A percentile compares a stretch with the other conserved stretches of the same genome.
These are phyloP conservation scores for Kingdonia uniflora DNA, from an alignment of 164 flowering plant species.

Conservation along the genomic window DNA sequence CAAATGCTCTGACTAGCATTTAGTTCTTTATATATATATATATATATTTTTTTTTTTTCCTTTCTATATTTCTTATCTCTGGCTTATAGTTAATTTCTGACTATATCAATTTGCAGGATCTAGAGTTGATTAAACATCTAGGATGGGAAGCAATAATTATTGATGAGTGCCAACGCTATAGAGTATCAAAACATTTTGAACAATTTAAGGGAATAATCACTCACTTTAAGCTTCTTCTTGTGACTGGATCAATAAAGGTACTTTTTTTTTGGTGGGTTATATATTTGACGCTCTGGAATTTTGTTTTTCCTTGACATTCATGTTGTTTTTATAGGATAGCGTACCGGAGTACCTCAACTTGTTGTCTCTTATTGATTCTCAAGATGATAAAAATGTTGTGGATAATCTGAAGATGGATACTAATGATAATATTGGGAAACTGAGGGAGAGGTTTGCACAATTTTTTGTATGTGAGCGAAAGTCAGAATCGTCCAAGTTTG, in stretches of 20 bases:
- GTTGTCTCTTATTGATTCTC: conserved; percentile 40
- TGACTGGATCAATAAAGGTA: conserved; percentile 46
- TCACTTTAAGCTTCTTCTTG: conserved; percentile 41
- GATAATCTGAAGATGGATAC: conserved; percentile 14
- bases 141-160: conserved; percentile 56
- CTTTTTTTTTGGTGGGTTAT: background rate
- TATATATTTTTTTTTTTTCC: too few relatives aligned
- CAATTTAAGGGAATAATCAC: conserved; percentile 32
- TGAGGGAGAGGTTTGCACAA: conserved; percentile 42
- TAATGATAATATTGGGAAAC: conserved; percentile 18
- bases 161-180: conserved; percentile 47
- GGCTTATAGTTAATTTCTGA: background rate
- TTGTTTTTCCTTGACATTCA: background rate
- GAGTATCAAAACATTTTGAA: conserved; percentile 25
- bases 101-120: conserved; percentile 42
- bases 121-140: conserved; percentile 28
- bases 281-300: conserved; percentile 6
- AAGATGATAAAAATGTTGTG: conserved; percentile 5
- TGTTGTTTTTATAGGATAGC: conserved; percentile 39
- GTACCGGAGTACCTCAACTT: conserved; percentile 31
- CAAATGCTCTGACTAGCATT: too few relatives aligned
- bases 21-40: too few relatives aligned
- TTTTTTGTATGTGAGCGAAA: conserved; percentile 34
- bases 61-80: background rate
- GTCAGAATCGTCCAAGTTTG: conserved; percentile 44